Percentiles rank a stretch among this genome's conserved stretches.
These are phyloP conservation scores for Hevea brasiliensis DNA, from an alignment of 345 rosid genomes.

Conservation along the genomic window DNA sequence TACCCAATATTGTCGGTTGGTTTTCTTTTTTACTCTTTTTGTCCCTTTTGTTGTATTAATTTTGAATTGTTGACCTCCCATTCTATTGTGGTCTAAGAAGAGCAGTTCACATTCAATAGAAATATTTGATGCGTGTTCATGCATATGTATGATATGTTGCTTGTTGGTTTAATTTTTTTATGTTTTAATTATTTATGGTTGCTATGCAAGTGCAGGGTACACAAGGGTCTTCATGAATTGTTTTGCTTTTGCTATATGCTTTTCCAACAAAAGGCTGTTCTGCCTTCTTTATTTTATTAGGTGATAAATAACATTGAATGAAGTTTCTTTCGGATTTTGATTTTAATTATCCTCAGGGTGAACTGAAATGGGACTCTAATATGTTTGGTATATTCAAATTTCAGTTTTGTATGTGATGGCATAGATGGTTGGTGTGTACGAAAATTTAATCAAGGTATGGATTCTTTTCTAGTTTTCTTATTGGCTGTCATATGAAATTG, in stretches of 20 bases:
- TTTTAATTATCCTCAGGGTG: neutral
- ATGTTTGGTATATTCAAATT: conserved; percentile 15
- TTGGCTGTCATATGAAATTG: neutral
- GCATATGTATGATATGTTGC: too few species aligned
- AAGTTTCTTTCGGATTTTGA: conserved; percentile 1
- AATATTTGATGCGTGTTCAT: neutral
- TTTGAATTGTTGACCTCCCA: too few species aligned
- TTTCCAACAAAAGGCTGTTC: conserved; percentile 76
- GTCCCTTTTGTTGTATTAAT: neutral
- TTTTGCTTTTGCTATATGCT: conserved; percentile 75
- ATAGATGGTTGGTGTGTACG: conserved; percentile 97
- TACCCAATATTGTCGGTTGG: conserved; percentile 89
- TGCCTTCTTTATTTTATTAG: conserved; percentile 70
- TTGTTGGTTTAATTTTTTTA: neutral
- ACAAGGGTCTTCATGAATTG: conserved; percentile 73
- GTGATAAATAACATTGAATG: conserved; percentile 30
- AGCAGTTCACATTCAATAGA: neutral
- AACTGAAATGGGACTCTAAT: conserved; percentile 14
- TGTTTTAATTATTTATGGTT: conserved; percentile 2
- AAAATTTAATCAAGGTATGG: conserved; percentile 84
- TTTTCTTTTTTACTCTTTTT: conserved; percentile 8
- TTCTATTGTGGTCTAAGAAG: neutral
- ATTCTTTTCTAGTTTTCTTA: neutral
- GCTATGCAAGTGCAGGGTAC: conserved; percentile 52
- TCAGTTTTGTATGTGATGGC: conserved; percentile 92